Conservation (phyloP, 768 basidiomycete genomes). For the Steccherinum ochraceum region DNA sequence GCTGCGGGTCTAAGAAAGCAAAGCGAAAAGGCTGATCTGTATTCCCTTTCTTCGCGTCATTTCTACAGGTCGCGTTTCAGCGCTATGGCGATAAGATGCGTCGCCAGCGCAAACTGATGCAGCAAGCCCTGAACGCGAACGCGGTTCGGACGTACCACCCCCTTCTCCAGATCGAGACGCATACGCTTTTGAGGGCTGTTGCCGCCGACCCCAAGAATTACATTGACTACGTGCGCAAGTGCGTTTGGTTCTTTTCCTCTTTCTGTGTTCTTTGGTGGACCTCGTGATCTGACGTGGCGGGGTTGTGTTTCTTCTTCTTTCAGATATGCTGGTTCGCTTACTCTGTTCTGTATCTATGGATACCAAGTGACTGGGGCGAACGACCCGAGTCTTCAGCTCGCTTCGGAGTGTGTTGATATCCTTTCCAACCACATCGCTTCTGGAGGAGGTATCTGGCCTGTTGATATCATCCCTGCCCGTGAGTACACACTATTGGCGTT, state of each 20-base stretch:
- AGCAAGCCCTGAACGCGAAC: constrained; percentile 50
- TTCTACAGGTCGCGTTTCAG: constrained; percentile 52
- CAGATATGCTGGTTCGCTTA: constrained; percentile 47
- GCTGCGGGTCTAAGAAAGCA: neutral
- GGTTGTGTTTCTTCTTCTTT: neutral
- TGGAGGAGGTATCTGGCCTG: constrained; percentile 37
- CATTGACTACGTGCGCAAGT: constrained; percentile 31
- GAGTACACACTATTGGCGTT: no score
- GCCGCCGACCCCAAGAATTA: constrained; percentile 34
- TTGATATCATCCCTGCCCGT: constrained; percentile 33
- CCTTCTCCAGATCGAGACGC: constrained; percentile 49
- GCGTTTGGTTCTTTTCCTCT: constrained; percentile 2
- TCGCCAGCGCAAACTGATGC: constrained; percentile 62
- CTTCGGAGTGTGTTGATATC: constrained; percentile 34
- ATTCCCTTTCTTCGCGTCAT: no score
- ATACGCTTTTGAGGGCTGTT: constrained; percentile 49
- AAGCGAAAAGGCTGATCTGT: no score
- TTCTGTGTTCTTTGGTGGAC: neutral
- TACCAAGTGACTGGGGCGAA: constrained; percentile 37
- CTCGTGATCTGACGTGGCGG: neutral
- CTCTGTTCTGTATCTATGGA: constrained; percentile 57
- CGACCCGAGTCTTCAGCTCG: constrained; percentile 36
- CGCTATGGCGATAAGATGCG: constrained; percentile 56
- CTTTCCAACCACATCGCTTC: constrained; percentile 39
- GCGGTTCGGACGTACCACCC: constrained; percentile 53